These are phyloP conservation scores for Amauroascus niger DNA, from an alignment of 2,329 filamentous ascomycete species.

Conservation along the genomic window DNA sequence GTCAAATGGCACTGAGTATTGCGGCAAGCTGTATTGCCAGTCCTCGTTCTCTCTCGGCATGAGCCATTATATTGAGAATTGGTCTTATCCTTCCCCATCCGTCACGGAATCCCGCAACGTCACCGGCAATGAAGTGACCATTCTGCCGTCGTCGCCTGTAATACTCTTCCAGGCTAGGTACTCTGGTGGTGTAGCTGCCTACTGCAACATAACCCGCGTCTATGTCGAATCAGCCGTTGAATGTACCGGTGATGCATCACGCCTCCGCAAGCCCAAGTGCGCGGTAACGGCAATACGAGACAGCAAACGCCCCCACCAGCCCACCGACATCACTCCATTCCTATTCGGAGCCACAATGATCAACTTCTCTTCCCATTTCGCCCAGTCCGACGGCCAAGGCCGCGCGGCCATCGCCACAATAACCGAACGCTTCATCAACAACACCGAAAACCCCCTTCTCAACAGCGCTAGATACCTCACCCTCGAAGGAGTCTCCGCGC, in stretches of 20 bases:
- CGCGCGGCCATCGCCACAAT: background rate
- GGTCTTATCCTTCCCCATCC: background rate
- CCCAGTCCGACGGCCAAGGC: conserved; percentile 5
- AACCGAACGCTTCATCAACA: conserved; percentile 9
- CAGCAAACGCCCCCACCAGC: conserved; percentile 1
- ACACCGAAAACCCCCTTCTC: conserved; percentile 12
- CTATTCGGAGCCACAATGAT: background rate
- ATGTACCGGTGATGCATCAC: conserved; percentile 4
- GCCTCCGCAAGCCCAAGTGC: conserved; percentile 1
- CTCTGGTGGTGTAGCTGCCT: background rate
- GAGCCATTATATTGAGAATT: conserved; percentile 6
- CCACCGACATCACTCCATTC: conserved; percentile 13
- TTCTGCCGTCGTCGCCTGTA: background rate
- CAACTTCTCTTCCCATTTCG: conserved; percentile 2
- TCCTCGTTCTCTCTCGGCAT: conserved; percentile 9
- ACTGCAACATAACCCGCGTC: conserved; percentile 10
- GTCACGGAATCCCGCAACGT: conserved; percentile 1
- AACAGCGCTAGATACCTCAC: background rate
- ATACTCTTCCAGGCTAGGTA: conserved; percentile 9
- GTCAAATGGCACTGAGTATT: conserved; percentile 2
- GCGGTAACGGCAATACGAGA: conserved; percentile 10
- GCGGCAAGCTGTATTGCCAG: background rate
- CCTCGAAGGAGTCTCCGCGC: background rate
- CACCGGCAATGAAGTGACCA: conserved; percentile 4
- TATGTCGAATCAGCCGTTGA: conserved; percentile 12